These are phyloP conservation scores for Balansia obtecta DNA, from an alignment of 2,329 filamentous ascomycete species.

Conservation along the genomic window DNA sequence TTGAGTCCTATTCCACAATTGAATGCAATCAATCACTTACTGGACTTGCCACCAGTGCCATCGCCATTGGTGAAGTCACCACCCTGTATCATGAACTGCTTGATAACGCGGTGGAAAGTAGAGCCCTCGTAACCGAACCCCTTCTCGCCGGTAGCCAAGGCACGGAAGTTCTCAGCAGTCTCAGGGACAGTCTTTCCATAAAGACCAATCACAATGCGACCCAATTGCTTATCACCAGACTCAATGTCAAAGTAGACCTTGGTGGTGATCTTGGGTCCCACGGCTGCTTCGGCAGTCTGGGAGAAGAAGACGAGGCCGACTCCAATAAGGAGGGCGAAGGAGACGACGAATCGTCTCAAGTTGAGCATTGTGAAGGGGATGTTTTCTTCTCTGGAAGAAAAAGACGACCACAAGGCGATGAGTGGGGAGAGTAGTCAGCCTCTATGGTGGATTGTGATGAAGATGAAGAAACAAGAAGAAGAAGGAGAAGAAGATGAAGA, in stretches of 20 bases:
- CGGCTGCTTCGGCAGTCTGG: conserved; percentile 59
- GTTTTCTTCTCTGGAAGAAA: background rate
- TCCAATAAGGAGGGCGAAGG: conserved; percentile 64
- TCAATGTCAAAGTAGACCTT: conserved; percentile 86
- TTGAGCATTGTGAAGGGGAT: conserved; percentile 52
- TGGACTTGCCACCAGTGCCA: conserved; percentile 76
- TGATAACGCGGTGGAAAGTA: conserved; percentile 81
- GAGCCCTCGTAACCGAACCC: conserved; percentile 75
- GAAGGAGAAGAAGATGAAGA: conserved; percentile 4
- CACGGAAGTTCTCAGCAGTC: conserved; percentile 62
- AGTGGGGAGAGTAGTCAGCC: background rate
- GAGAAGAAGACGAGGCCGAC: conserved; percentile 64
- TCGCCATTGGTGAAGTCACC: conserved; percentile 79
- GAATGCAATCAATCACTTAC: conserved; percentile 30
- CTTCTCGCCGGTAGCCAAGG: conserved; percentile 75
- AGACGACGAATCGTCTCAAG: conserved; percentile 56
- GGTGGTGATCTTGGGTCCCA: conserved; percentile 90
- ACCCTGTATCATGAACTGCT: conserved; percentile 85
- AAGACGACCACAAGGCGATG: background rate
- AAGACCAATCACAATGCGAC: conserved; percentile 68
- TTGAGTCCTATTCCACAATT: background rate
- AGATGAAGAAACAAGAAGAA: conserved; percentile 7
- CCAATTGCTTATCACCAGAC: conserved; percentile 61
- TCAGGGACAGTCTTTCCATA: conserved; percentile 82
- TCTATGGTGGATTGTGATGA: background rate